These are phyloP conservation scores for Fusarium brachygibbosum DNA, from an alignment of 2,329 filamentous ascomycete species.

Conservation along the genomic window DNA sequence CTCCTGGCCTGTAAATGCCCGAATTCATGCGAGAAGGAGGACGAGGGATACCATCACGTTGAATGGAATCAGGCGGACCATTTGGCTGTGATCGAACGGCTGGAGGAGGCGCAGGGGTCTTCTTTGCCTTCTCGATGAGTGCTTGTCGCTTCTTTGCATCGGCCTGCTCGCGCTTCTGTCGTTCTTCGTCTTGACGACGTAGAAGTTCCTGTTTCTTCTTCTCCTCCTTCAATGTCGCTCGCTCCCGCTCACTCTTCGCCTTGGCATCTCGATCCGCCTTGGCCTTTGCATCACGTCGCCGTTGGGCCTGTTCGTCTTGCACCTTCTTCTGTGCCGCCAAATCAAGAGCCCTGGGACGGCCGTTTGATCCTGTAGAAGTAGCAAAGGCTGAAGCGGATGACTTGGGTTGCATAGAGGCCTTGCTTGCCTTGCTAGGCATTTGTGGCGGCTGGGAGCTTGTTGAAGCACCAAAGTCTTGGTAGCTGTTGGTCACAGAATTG, in stretches of 20 bases:
- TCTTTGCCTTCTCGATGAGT: conserved; percentile 74
- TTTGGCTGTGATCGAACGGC: conserved; percentile 68
- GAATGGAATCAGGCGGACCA: conserved; percentile 60
- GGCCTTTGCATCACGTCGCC: conserved; percentile 84
- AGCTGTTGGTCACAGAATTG: conserved; percentile 67
- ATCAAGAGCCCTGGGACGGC: conserved; percentile 78
- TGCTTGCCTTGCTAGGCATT: conserved; percentile 75
- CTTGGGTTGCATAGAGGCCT: conserved; percentile 72
- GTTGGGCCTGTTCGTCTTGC: conserved; percentile 79
- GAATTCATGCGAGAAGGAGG: conserved; percentile 72
- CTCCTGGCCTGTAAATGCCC: conserved; percentile 64
- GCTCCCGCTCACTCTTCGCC: conserved; percentile 72
- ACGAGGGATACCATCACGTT: conserved; percentile 56
- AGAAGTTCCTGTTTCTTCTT: conserved; percentile 71
- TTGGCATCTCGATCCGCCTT: conserved; percentile 83
- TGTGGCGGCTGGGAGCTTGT: conserved; percentile 56
- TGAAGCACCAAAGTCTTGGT: conserved; percentile 61
- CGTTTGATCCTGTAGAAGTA: conserved; percentile 64
- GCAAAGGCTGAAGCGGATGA: conserved; percentile 72
- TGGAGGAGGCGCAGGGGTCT: conserved; percentile 73
- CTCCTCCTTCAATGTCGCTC: conserved; percentile 59
- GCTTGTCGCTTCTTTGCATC: conserved; percentile 77
- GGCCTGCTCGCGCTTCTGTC: conserved; percentile 71
- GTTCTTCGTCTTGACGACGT: conserved; percentile 71
- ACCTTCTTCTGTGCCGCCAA: conserved; percentile 86